Base-by-base conservation (phyloP, 257 asterid genomes). In the Primulina eburnea region DNA sequence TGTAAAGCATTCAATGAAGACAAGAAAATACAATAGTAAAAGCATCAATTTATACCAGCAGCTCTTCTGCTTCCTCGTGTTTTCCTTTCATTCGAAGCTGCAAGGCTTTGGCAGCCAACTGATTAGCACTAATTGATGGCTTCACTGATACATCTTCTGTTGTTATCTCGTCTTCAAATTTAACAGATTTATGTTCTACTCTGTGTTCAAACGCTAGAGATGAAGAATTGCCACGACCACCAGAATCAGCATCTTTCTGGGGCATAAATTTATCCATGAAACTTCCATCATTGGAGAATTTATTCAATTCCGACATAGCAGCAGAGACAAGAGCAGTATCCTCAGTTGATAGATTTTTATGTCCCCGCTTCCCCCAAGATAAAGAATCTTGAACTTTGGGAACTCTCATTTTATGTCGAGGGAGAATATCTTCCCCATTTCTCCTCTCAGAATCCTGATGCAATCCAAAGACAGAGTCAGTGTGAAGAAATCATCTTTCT, bases 61-160 rank as follows among this genome's bases (percentile, higher is more conserved):
- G 82, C 71, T 82, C 88, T 56, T 89, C 96, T 5, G 99, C 96
- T 79, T 90, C 99, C 34, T 85, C 96, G 30, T 87, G 96, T 78
- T 85, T 89, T 81, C 97, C 99, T 80, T 86, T 90, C 97, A 93
- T 80, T 55, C 95, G 94, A 38, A 93, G 94, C 80, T 93, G 99
- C 83, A 93, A 72, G 73, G 86, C 95, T 81, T 85, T 93, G 65
- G 99, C 99, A 71, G 97, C 97, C 82, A 93, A 77, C 77, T 93
- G 99, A 80, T 93, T 93, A 29, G 96, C 95, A 64, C 87, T 79
- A 88, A 89, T 67, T 64, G 82, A 47, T 59, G 91, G 88, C 68
- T 72, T 82, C 61, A 71, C 73, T 5, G 62, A 59, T 62, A 70
- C 77, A 69, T 80, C 93, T 64, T 84, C 82, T 64, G 60, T 73